phyloP scores from a whole-genome alignment of 2,329 filamentous ascomycete genomes.

The Alternaria hordeiaustralica region DNA sequence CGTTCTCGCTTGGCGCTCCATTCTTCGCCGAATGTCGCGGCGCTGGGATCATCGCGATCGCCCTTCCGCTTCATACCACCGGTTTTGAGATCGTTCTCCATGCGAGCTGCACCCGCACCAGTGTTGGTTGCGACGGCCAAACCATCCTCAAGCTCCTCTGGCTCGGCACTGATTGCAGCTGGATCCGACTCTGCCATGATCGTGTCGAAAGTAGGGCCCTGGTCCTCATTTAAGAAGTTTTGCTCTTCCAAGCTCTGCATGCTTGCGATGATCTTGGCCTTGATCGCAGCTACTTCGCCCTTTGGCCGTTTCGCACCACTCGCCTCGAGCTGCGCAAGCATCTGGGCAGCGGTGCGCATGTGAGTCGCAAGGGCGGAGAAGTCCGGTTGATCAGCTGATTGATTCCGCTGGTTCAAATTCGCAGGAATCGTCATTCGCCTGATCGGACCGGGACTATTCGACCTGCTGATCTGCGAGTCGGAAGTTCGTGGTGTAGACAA shows the following conservation, averaged over 20 bases:
- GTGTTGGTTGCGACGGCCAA: conserved; percentile 64
- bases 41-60: conserved; percentile 84
- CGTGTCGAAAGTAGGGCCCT: conserved; percentile 77
- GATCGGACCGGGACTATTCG: conserved; percentile 68
- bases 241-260: conserved; percentile 89
- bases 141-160: conserved; percentile 64
- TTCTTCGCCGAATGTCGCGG: conserved; percentile 84
- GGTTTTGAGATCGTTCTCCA: conserved; percentile 90
- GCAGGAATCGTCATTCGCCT: conserved; percentile 66
- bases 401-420: conserved; percentile 56
- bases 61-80: conserved; percentile 81
- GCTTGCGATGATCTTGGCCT: conserved; percentile 85
- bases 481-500: conserved; percentile 72
- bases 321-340: conserved; percentile 82
- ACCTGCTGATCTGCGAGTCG: conserved; percentile 70
- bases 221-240: conserved; percentile 77
- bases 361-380: conserved; percentile 84
- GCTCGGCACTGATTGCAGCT: conserved; percentile 55
- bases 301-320: conserved; percentile 81
- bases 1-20: conserved; percentile 86
- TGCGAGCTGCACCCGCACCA: conserved; percentile 77
- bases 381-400: conserved; percentile 73
- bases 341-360: conserved; percentile 86
- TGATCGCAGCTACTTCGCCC: conserved; percentile 81
- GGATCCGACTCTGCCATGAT: conserved; percentile 78